Conservation (phyloP, 176 grass and related monocot genomes). For the Oropetium thomaeum region DNA sequence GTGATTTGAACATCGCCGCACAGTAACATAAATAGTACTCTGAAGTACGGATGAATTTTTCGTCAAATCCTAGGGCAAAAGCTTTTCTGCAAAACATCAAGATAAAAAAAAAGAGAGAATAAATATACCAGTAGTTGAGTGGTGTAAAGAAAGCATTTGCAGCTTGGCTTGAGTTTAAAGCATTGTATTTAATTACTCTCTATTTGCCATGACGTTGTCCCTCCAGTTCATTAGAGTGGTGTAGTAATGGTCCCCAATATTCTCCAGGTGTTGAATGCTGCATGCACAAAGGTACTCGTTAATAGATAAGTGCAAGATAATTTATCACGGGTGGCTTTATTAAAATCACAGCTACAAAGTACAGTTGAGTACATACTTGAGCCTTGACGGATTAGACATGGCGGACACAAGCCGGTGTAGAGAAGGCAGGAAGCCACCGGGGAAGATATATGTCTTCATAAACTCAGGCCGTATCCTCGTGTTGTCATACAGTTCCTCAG, state of each 20-base stretch:
- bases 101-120: constrained; percentile 5
- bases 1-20: constrained; percentile 61
- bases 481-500: constrained; percentile 66
- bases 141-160: constrained; percentile 43
- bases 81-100: constrained; percentile 39
- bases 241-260: constrained; percentile 74
- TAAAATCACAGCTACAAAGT: neutral
- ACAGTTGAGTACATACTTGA: constrained; percentile 37
- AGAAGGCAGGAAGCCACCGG: constrained; percentile 66
- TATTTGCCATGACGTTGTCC: constrained; percentile 51
- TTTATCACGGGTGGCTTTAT: neutral
- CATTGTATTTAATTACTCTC: constrained; percentile 40
- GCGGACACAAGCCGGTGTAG: constrained; percentile 59
- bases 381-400: constrained; percentile 61
- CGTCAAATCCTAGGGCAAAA: constrained; percentile 60
- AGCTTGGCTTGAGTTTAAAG: neutral
- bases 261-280: constrained; percentile 72
- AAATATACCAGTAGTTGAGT: constrained; percentile 15
- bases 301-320: neutral
- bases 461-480: constrained; percentile 71
- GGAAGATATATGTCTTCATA: constrained; percentile 88
- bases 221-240: constrained; percentile 66
- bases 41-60: constrained; percentile 66
- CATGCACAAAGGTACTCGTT: neutral
- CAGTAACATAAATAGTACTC: constrained; percentile 84